phyloP scores from a whole-genome alignment of 805 yeast genomes.

The Schwanniomyces pseudopolymorphus region DNA sequence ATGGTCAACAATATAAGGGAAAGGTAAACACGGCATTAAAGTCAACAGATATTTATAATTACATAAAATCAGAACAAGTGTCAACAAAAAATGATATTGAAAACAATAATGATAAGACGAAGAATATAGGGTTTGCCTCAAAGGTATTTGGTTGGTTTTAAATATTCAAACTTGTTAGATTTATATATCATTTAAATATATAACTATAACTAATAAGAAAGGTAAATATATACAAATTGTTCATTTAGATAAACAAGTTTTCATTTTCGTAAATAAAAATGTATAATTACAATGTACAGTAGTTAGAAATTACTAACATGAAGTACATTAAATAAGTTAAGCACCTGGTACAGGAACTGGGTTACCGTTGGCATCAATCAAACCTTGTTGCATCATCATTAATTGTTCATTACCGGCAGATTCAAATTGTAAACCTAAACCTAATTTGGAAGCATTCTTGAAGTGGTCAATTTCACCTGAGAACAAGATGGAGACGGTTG shows the following conservation, averaged over 20 bases:
- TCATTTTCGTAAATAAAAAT: neutral
- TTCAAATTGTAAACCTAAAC: constrained; percentile 94
- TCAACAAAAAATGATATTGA: neutral
- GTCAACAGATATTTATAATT: neutral
- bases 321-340: neutral
- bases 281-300: constrained; percentile 1
- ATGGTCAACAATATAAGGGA: neutral
- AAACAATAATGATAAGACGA: neutral
- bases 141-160: neutral
- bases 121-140: neutral
- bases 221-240: constrained; percentile 7
- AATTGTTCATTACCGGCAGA: constrained; percentile 92
- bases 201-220: constrained; percentile 6
- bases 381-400: constrained; percentile 86
- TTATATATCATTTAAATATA: neutral
- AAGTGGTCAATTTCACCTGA: constrained; percentile 91
- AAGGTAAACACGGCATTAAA: neutral
- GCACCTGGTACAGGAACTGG: constrained; percentile 69
- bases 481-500: constrained; percentile 85
- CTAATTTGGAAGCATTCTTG: constrained; percentile 69
- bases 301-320: neutral
- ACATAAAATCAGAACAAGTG: neutral
- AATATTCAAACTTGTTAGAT: neutral
- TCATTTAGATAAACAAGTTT: constrained; percentile 2
- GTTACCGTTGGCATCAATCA: constrained; percentile 80